phyloP scores from a whole-genome alignment of 2,329 filamentous ascomycete genomes.

The Ceratocystis cubensis region DNA sequence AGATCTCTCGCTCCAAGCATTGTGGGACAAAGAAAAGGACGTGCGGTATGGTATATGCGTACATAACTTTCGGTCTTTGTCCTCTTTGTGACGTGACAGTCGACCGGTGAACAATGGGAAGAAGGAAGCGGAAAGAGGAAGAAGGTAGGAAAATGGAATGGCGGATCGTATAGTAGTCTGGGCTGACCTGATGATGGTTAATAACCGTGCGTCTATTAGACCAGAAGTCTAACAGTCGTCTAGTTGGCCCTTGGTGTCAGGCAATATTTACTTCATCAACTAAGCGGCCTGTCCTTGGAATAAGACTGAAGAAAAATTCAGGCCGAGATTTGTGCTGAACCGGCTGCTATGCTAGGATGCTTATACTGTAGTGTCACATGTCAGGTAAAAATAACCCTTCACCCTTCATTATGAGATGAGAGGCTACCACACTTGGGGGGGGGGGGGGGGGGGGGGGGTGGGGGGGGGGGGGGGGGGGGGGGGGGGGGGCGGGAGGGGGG shows the following conservation, averaged over 20 bases:
- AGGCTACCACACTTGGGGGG: too few species aligned
- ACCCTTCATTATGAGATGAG: background rate
- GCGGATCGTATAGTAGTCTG: background rate
- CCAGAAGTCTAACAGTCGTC: background rate
- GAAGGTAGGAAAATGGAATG: background rate
- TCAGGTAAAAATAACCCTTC: background rate
- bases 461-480: too few species aligned
- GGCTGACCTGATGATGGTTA: background rate
- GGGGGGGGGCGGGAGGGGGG: too few species aligned
- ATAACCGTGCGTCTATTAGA: background rate
- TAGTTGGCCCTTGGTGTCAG: too few species aligned
- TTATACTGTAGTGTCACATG: background rate
- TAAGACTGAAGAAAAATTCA: background rate
- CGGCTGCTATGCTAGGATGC: background rate
- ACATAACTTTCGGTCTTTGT: background rate
- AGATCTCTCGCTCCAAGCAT: too few species aligned
- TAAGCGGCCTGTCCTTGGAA: background rate
- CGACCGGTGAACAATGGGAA: background rate
- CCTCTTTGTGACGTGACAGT: background rate
- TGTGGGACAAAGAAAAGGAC: background rate
- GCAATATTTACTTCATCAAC: too few species aligned
- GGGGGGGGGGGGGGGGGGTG: too few species aligned
- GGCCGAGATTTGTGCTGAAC: background rate
- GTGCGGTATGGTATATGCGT: background rate
- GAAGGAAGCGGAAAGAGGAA: background rate